These are phyloP conservation scores for Synchytrium microbalum DNA, from an alignment of 371 early-diverging fungal species.

Conservation along the genomic window DNA sequence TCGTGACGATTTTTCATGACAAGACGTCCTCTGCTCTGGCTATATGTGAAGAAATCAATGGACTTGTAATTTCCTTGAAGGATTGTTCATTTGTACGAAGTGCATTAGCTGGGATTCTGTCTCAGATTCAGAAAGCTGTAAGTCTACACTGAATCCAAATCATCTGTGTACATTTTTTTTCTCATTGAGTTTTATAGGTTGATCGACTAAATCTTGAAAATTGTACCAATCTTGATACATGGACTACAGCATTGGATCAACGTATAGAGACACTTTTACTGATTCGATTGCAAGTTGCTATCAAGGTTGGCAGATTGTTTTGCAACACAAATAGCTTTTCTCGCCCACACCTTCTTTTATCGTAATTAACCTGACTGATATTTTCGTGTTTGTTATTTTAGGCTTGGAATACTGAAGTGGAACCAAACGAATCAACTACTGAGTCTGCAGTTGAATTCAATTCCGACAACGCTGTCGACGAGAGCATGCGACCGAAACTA, in stretches of 20 bases:
- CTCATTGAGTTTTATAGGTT: too few relatives aligned
- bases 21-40: constrained; percentile 79
- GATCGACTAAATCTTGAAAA: constrained; percentile 89
- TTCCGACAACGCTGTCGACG: not conserved
- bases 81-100: constrained; percentile 66
- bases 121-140: constrained; percentile 71
- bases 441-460: not conserved
- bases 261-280: constrained; percentile 76
- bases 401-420: constrained; percentile 17
- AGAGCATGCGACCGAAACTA: constrained; percentile 9
- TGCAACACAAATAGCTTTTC: not conserved
- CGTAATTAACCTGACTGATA: too few relatives aligned
- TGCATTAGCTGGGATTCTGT: constrained; percentile 60
- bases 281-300: constrained; percentile 67
- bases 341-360: too few relatives aligned
- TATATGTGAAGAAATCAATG: constrained; percentile 72
- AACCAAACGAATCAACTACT: not conserved
- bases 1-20: constrained; percentile 90
- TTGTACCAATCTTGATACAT: constrained; percentile 85
- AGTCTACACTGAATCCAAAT: constrained; percentile 4
- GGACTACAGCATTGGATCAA: constrained; percentile 77
- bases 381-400: constrained; percentile 6
- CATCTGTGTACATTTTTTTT: constrained; percentile 6
- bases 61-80: constrained; percentile 71
- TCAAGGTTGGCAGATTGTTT: constrained; percentile 56